phyloP scores from a whole-genome alignment of 305 asterid genomes.

The Fraxinus sp. region DNA sequence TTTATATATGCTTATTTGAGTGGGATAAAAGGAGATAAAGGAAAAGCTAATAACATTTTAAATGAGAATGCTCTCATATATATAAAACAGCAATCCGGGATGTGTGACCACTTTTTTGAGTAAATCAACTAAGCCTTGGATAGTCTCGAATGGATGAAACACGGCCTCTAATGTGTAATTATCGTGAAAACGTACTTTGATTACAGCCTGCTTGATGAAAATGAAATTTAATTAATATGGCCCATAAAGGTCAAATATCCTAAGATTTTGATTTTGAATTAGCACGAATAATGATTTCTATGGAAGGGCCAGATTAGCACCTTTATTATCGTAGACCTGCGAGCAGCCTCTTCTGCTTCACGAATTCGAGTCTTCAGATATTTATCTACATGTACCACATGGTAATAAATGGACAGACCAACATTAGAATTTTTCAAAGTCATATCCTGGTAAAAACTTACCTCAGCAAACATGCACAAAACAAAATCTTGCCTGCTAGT shows the following conservation, averaged over 20 bases:
- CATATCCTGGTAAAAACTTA: neutral
- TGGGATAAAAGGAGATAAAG: neutral
- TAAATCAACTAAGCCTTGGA: constrained; percentile 71
- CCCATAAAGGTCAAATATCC: neutral
- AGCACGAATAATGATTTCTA: neutral
- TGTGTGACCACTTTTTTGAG: constrained; percentile 58
- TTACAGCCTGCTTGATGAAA: constrained; percentile 53
- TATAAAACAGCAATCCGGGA: constrained; percentile 71
- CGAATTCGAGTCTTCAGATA: constrained; percentile 77
- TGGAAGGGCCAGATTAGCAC: constrained; percentile 36
- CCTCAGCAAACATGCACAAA: no score
- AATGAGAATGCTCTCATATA: constrained; percentile 47
- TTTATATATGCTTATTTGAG: neutral
- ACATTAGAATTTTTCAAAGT: neutral
- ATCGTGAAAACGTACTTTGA: constrained; percentile 89
- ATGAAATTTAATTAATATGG: neutral
- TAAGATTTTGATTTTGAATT: neutral
- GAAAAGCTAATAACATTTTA: no score
- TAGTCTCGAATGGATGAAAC: constrained; percentile 84
- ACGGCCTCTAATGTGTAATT: constrained; percentile 73
- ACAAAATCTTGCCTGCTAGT: no score
- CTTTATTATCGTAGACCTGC: constrained; percentile 84
- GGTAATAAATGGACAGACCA: constrained; percentile 1
- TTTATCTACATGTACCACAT: constrained; percentile 46
- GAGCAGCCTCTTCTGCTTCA: constrained; percentile 86